Conservation (phyloP, 345 rosid genomes). For the Gossypium bickii region DNA sequence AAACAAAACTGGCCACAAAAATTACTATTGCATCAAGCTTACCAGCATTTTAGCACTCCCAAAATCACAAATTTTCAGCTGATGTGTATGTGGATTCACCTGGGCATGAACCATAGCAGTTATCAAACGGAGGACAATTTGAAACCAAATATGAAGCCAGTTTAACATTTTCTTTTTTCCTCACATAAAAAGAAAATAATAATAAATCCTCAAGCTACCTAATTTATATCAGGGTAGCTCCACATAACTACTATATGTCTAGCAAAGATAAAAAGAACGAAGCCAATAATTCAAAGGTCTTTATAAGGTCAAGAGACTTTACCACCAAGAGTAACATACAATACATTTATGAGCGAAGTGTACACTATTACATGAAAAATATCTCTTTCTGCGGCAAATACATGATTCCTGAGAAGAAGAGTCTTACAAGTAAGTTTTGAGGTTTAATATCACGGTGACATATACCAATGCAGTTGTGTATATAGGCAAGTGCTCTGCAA, state of each 20-base stretch:
- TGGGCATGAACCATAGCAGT: slow-evolving; percentile 20
- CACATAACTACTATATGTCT: neutral
- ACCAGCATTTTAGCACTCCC: slow-evolving; percentile 96
- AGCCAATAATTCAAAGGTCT: neutral
- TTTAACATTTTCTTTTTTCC: neutral
- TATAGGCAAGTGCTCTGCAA: slow-evolving; percentile 89
- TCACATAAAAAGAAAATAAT: neutral
- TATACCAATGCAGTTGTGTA: slow-evolving; percentile 77
- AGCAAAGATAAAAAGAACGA: neutral
- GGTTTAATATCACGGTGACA: slow-evolving; percentile 99
- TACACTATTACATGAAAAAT: neutral
- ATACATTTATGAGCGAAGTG: neutral
- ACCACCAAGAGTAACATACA: neutral
- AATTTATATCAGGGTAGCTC: no score
- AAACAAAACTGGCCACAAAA: neutral
- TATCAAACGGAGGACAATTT: neutral
- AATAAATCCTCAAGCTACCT: neutral
- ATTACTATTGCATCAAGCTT: slow-evolving; percentile 18
- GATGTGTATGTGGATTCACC: slow-evolving; percentile 90
- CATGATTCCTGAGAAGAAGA: neutral
- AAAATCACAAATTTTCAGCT: slow-evolving; percentile 86
- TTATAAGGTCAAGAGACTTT: neutral
- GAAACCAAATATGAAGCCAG: neutral
- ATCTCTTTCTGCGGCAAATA: neutral
- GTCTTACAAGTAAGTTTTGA: slow-evolving; percentile 74